Evolutionary conservation across 2,329 filamentous ascomycete species (phyloP).

Genomic region (Alternaria burnsii): DNA sequence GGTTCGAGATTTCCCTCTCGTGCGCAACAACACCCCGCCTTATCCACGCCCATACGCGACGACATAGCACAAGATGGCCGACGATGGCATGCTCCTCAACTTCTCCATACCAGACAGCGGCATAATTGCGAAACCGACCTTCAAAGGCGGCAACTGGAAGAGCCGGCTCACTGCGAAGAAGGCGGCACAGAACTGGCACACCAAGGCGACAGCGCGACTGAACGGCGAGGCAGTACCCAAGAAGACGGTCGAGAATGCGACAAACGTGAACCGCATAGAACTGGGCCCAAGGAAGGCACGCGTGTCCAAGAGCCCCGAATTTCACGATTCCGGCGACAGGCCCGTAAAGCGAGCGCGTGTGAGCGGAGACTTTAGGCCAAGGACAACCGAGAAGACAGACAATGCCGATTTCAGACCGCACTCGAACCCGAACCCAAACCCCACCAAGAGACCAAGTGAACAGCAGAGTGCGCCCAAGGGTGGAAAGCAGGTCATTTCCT

Average conservation of each 20-base stretch:
- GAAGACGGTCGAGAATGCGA: slow-evolving; percentile 31
- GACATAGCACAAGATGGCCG: slow-evolving; percentile 71
- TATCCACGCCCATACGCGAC: slow-evolving; percentile 5
- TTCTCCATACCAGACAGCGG: slow-evolving; percentile 79
- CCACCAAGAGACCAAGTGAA: slow-evolving; percentile 41
- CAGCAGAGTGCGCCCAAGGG: slow-evolving; percentile 49
- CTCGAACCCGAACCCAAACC: slow-evolving; percentile 35
- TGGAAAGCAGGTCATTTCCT: slow-evolving; percentile 78
- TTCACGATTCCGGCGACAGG: slow-evolving; percentile 29
- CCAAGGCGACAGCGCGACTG: slow-evolving; percentile 50
- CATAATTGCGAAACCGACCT: slow-evolving; percentile 68
- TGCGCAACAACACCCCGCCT: slow-evolving; percentile 13
- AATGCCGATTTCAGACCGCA: slow-evolving; percentile 41
- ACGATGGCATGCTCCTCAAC: slow-evolving; percentile 94
- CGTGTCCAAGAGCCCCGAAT: slow-evolving; percentile 27
- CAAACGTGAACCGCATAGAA: slow-evolving; percentile 43
- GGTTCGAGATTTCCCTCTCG: slow-evolving; percentile 21
- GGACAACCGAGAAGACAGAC: slow-evolving; percentile 26
- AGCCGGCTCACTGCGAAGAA: slow-evolving; percentile 85
- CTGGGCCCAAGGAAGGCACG: slow-evolving; percentile 34
- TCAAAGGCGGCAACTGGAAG: slow-evolving; percentile 93
- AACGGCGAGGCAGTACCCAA: slow-evolving; percentile 39
- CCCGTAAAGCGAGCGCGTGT: slow-evolving; percentile 47
- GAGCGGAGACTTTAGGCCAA: slow-evolving; percentile 51
- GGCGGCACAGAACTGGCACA: slow-evolving; percentile 63